phyloP scores from a whole-genome alignment of 495 filamentous ascomycete genomes.

The Rhypophila decipiens region DNA sequence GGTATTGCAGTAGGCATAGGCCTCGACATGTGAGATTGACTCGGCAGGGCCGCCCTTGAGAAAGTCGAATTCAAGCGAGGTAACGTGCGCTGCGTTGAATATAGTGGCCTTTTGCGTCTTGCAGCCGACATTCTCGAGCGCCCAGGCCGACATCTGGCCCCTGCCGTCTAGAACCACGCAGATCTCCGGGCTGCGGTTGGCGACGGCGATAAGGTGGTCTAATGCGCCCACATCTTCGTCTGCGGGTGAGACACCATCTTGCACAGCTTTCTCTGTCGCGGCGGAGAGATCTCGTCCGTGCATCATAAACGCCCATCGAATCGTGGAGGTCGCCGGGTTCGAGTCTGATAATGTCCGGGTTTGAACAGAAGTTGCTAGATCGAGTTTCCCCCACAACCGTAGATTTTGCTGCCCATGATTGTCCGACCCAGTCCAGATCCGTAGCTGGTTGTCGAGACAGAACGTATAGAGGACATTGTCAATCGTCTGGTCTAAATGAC shows the following conservation, averaged over 20 bases:
- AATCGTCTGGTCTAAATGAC: constrained; percentile 66
- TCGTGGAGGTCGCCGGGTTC: constrained; percentile 25
- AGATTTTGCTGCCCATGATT: constrained; percentile 64
- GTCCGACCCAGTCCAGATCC: constrained; percentile 79
- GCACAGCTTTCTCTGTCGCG: constrained; percentile 70
- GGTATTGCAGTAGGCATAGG: constrained; percentile 64
- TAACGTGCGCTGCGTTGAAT: constrained; percentile 81
- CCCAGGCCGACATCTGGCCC: constrained; percentile 92
- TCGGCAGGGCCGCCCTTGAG: constrained; percentile 31
- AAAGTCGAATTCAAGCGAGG: constrained; percentile 60
- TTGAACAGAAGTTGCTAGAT: constrained; percentile 70
- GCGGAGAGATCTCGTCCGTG: constrained; percentile 74
- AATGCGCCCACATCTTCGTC: constrained; percentile 59
- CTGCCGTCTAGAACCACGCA: constrained; percentile 77
- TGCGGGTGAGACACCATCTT: constrained; percentile 37
- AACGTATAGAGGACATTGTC: constrained; percentile 93
- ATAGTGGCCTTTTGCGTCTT: constrained; percentile 62
- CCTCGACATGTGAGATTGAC: constrained; percentile 54
- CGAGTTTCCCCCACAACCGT: constrained; percentile 75
- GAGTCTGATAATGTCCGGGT: constrained; percentile 37
- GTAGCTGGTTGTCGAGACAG: constrained; percentile 73
- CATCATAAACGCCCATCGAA: constrained; percentile 75
- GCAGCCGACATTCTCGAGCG: constrained; percentile 79
- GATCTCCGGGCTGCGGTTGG: constrained; percentile 79
- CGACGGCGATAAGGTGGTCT: constrained; percentile 80